Percentiles rank a stretch among this genome's conserved stretches.
Evolutionary conservation across 2,329 filamentous ascomycete species (phyloP).

Genomic region (Nakataea oryzae): DNA sequence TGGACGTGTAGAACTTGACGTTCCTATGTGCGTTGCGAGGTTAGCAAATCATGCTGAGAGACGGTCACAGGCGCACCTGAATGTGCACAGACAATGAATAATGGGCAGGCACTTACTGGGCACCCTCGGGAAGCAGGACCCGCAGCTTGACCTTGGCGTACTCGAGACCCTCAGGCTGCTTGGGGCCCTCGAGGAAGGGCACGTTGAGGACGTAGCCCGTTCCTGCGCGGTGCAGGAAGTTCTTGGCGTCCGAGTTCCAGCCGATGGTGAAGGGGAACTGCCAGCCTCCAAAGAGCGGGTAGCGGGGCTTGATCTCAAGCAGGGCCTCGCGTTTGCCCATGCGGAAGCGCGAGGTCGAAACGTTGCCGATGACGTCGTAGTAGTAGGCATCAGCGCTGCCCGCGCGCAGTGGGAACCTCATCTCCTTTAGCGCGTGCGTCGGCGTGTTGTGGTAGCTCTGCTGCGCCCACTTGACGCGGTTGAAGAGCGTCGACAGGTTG

Average conservation of each 20-base stretch:
- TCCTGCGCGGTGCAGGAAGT: conserved; percentile 58
- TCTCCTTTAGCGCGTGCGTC: conserved; percentile 67
- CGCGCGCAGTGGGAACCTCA: conserved; percentile 68
- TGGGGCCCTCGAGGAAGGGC: conserved; percentile 88
- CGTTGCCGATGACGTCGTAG: conserved; percentile 91
- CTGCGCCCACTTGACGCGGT: conserved; percentile 65
- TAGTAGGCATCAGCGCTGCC: conserved; percentile 88
- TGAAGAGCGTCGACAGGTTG: conserved; percentile 62
- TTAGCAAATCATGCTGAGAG: conserved; percentile 29
- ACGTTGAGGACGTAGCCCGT: conserved; percentile 76
- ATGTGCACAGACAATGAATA: conserved; percentile 9
- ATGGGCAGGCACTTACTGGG: conserved; percentile 49
- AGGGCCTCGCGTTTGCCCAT: conserved; percentile 66
- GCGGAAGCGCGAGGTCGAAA: conserved; percentile 85
- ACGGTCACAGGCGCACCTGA: conserved; percentile 29
- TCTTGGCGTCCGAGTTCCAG: conserved; percentile 80
- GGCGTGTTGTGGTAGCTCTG: conserved; percentile 66
- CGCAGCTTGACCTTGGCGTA: conserved; percentile 74
- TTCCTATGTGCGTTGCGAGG: conserved; percentile 43
- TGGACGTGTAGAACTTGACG: conserved; percentile 62
- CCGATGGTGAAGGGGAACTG: conserved; percentile 95
- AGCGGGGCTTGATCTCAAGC: conserved; percentile 85
- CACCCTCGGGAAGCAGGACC: conserved; percentile 83
- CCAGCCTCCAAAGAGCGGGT: conserved; percentile 96
- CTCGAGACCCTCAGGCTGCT: conserved; percentile 72